Conservation (phyloP, 441 rosid genomes). For the Mallotus repandus region DNA sequence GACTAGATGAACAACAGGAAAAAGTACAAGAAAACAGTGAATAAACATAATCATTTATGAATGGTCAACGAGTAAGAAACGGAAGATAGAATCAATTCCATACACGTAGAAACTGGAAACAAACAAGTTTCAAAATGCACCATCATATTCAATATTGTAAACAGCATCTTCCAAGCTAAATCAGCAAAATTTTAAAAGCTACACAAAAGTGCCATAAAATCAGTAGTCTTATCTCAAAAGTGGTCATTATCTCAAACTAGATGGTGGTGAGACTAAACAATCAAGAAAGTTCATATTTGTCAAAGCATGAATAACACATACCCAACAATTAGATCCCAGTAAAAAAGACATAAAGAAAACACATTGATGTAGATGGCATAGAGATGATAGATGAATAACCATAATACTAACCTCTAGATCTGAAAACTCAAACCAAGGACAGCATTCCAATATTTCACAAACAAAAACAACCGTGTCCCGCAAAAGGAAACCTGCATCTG, state of each 20-base stretch:
- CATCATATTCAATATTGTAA: not conserved
- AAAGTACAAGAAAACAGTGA: too few species aligned
- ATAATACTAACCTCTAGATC: constrained; percentile 86
- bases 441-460: constrained; percentile 98
- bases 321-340: not conserved
- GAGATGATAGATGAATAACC: constrained; percentile 9
- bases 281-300: not conserved
- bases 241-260: not conserved
- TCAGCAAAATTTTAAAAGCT: not conserved
- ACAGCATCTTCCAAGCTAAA: not conserved
- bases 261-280: not conserved
- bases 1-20: too few species aligned
- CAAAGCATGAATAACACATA: not conserved
- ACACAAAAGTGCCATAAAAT: not conserved
- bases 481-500: constrained; percentile 97
- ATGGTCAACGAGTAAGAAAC: too few species aligned
- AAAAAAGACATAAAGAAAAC: not conserved
- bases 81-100: too few species aligned
- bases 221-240: constrained; percentile 8
- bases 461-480: constrained; percentile 98
- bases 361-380: not conserved
- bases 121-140: not conserved
- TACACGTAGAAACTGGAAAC: not conserved
- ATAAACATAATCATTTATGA: too few species aligned
- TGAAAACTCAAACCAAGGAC: constrained; percentile 99